These are phyloP conservation scores for Metarhizium sp. DNA, from an alignment of 2,329 filamentous ascomycete species.

Conservation along the genomic window DNA sequence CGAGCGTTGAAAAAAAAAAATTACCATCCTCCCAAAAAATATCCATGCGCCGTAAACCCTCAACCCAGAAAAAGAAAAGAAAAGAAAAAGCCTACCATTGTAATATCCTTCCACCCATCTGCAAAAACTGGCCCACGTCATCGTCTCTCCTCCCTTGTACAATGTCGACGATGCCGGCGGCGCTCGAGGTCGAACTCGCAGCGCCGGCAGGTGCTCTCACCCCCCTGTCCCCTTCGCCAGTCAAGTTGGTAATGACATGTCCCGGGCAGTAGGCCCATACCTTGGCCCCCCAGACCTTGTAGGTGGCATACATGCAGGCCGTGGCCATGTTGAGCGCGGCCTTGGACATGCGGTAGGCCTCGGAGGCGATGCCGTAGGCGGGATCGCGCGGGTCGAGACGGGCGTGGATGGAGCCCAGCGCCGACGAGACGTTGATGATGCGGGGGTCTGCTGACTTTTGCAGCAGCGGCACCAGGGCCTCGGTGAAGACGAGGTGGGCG, in stretches of 20 bases:
- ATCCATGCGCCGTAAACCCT: neutral
- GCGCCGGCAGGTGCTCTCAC: neutral
- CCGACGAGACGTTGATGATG: slow-evolving; percentile 24
- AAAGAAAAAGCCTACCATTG: neutral
- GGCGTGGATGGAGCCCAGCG: slow-evolving; percentile 20
- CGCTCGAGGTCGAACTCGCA: slow-evolving; percentile 1
- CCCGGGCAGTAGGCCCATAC: slow-evolving; percentile 25
- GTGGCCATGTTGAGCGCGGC: slow-evolving; percentile 27
- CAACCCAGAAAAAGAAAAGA: no score
- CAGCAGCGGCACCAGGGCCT: slow-evolving; percentile 22
- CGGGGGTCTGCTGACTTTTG: slow-evolving; percentile 16
- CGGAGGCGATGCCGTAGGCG: neutral
- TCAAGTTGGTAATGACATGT: slow-evolving; percentile 22
- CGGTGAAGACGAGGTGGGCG: slow-evolving; percentile 17
- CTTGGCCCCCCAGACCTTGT: slow-evolving; percentile 18
- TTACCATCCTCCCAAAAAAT: neutral
- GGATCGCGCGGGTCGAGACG: slow-evolving; percentile 8
- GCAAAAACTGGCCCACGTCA: slow-evolving; percentile 8
- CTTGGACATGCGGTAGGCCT: slow-evolving; percentile 25
- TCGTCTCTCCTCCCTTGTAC: slow-evolving; percentile 7
- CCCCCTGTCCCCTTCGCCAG: slow-evolving; percentile 11
- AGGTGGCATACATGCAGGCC: slow-evolving; percentile 17
- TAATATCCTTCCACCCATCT: neutral
- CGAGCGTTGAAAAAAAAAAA: slow-evolving; percentile 1
- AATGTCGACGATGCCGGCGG: slow-evolving; percentile 5